phyloP scores from a whole-genome alignment of 306 rosid genomes.

The Cucurbita argyrosperma region DNA sequence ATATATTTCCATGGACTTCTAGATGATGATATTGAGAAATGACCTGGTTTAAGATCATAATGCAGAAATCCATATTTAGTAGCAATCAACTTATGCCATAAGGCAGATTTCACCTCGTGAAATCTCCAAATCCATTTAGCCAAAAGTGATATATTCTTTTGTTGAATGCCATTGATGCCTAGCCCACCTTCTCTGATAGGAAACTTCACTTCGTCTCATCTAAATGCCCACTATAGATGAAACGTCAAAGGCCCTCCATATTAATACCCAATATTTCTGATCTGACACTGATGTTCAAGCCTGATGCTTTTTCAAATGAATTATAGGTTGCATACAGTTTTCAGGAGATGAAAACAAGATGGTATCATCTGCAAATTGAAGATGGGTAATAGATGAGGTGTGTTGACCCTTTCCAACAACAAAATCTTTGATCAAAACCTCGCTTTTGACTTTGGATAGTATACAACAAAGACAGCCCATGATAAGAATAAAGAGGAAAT shows the following conservation, averaged over 20 bases:
- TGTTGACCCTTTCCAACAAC: not conserved
- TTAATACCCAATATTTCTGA: no score
- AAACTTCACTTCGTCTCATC: no score
- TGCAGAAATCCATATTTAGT: no score
- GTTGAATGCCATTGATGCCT: not conserved
- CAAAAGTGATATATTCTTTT: not conserved
- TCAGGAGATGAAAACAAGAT: not conserved
- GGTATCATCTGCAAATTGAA: not conserved
- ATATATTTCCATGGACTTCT: not conserved
- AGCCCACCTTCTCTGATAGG: no score
- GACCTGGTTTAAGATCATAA: no score
- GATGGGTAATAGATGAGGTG: not conserved
- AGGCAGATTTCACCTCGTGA: not conserved
- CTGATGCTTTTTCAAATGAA: no score
- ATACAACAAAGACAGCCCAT: not conserved
- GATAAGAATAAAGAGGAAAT: not conserved
- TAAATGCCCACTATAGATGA: no score
- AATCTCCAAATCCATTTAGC: not conserved
- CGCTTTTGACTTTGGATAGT: not conserved
- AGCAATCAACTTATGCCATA: no score
- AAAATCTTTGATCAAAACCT: not conserved
- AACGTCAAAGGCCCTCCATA: no score
- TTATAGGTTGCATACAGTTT: no score
- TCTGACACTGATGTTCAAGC: no score
- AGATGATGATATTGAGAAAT: no score